Conservation (phyloP, 768 basidiomycete genomes). For the Pulveroboletus ravenelii region DNA sequence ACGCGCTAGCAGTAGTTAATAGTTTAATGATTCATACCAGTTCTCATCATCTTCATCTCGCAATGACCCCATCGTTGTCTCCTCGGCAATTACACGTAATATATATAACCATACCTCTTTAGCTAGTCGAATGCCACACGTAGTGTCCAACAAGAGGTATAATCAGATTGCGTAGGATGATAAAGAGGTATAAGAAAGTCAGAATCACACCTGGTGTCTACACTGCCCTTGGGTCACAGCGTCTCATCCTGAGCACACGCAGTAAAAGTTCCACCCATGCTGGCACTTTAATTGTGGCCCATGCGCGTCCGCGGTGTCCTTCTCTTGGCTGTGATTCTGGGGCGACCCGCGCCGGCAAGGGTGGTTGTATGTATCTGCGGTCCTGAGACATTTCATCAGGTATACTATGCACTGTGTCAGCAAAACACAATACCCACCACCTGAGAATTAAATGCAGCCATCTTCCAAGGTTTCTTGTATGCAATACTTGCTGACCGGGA, state of each 20-base stretch:
- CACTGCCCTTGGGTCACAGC: background rate
- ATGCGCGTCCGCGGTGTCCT: too few species aligned
- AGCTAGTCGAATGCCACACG: too few species aligned
- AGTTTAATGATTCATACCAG: too few species aligned
- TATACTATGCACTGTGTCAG: background rate
- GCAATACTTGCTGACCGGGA: background rate
- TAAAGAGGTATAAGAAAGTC: background rate
- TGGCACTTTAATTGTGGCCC: background rate
- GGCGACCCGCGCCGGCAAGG: too few species aligned
- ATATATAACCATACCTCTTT: background rate
- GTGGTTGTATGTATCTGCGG: background rate
- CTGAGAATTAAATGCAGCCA: background rate
- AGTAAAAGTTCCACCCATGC: background rate
- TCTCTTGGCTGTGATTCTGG: background rate
- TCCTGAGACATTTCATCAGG: background rate
- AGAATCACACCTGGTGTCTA: background rate
- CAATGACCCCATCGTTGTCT: too few species aligned
- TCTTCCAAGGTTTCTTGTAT: background rate
- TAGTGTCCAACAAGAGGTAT: background rate
- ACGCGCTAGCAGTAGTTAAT: too few species aligned
- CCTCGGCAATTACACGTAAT: too few species aligned
- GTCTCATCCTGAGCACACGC: background rate
- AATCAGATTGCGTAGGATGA: too few species aligned
- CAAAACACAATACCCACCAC: background rate
- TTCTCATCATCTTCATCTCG: too few species aligned